Conservation (phyloP, 352 stramenopile genomes). For the Peronosclerospora sorghi region DNA sequence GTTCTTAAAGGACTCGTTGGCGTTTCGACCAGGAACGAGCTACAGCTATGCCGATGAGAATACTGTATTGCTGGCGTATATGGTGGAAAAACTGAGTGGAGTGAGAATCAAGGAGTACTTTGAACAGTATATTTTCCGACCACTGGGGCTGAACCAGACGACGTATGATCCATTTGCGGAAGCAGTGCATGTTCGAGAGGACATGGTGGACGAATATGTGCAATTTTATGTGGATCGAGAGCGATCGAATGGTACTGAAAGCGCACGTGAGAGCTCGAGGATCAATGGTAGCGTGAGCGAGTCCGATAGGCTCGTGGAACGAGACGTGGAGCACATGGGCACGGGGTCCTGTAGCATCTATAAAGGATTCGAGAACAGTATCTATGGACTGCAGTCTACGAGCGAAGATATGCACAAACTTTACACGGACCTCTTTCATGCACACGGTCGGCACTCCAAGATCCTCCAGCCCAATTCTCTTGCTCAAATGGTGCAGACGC, state of each 20-base stretch:
- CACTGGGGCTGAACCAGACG: constrained; percentile 27
- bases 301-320: constrained; percentile 5
- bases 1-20: constrained; percentile 44
- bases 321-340: constrained; percentile 19
- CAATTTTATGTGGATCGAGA: constrained; percentile 30
- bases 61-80: constrained; percentile 45
- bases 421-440: constrained; percentile 49
- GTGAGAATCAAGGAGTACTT: constrained; percentile 30
- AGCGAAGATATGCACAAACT: constrained; percentile 47
- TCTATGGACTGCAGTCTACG: constrained; percentile 34
- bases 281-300: constrained; percentile 4
- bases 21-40: constrained; percentile 37
- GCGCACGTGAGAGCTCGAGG: background rate
- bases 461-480: constrained; percentile 34
- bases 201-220: constrained; percentile 40
- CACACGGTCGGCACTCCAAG: constrained; percentile 27
- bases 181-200: constrained; percentile 11
- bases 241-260: constrained; percentile 1
- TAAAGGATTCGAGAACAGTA: constrained; percentile 23
- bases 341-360: constrained; percentile 44
- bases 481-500: constrained; percentile 27
- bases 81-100: constrained; percentile 52
- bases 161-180: constrained; percentile 40
- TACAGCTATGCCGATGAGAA: constrained; percentile 45
- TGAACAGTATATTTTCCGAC: constrained; percentile 24